phyloP scores from a whole-genome alignment of 208 protist species.

The Leishmania mexicana region DNA sequence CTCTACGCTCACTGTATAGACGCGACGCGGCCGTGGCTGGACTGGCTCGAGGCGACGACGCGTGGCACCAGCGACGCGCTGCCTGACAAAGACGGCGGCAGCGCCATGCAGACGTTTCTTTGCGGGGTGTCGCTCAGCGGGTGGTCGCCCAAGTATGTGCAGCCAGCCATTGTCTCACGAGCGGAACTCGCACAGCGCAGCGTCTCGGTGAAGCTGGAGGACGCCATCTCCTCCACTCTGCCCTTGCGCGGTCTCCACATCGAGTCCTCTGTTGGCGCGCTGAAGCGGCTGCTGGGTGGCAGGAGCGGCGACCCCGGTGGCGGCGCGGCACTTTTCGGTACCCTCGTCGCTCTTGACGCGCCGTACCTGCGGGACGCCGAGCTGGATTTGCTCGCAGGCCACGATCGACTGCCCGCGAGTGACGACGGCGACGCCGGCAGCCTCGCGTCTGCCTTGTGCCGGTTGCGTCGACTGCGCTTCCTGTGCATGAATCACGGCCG shows the following conservation, averaged over 20 bases:
- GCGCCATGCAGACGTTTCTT: neutral
- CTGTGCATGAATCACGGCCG: constrained; percentile 11
- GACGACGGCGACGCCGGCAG: neutral
- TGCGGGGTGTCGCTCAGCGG: constrained; percentile 28
- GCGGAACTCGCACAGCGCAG: neutral
- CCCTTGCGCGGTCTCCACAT: constrained; percentile 30
- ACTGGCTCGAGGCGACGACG: constrained; percentile 15
- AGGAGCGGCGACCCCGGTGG: neutral
- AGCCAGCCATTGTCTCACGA: neutral
- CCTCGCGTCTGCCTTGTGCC: constrained; percentile 1
- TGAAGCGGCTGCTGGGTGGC: constrained; percentile 7
- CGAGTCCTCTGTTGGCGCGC: constrained; percentile 8
- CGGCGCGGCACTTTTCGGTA: constrained; percentile 1
- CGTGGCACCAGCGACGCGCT: neutral
- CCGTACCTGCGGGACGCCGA: constrained; percentile 17
- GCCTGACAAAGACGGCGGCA: neutral
- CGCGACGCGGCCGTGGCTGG: constrained; percentile 31
- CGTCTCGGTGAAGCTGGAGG: constrained; percentile 3
- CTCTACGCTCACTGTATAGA: constrained; percentile 27
- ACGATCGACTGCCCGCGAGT: constrained; percentile 4
- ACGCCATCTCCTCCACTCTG: constrained; percentile 16
- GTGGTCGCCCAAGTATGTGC: constrained; percentile 21
- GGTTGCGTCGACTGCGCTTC: constrained; percentile 15
- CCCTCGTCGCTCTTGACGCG: constrained; percentile 24
- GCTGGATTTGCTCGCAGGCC: neutral